A percentile compares a stretch with the other conserved stretches of the same genome.
Evolutionary conservation across 164 flowering plant genomes (phyloP).

Genomic region (Kingdonia uniflora): DNA sequence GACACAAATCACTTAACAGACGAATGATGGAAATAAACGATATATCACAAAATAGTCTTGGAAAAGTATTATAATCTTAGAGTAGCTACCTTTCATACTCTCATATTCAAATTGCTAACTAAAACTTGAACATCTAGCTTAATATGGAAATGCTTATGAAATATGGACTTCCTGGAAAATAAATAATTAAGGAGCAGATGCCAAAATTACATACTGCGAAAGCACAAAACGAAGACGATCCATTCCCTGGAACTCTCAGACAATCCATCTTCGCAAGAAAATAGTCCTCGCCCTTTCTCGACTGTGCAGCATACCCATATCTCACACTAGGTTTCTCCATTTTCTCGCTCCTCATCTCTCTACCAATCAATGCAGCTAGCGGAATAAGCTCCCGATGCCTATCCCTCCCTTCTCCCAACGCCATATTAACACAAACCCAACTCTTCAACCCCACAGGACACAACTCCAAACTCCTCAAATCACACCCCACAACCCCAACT

Average conservation of each 20-base stretch:
- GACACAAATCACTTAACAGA: not conserved
- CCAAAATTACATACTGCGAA: conserved; percentile 43
- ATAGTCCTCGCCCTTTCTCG: conserved; percentile 68
- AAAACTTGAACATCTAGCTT: too few relatives aligned
- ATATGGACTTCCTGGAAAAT: not conserved
- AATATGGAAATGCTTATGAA: too few relatives aligned
- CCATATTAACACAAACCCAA: conserved; percentile 23
- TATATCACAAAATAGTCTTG: too few relatives aligned
- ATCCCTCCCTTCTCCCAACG: conserved; percentile 32
- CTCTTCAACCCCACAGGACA: not conserved
- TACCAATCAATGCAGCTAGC: conserved; percentile 55
- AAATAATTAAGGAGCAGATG: not conserved
- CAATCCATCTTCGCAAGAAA: conserved; percentile 54
- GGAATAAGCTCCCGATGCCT: conserved; percentile 43
- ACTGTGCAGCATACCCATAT: conserved; percentile 54
- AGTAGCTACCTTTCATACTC: too few relatives aligned
- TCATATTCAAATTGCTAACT: too few relatives aligned
- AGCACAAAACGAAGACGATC: conserved; percentile 57
- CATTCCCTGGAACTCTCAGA: conserved; percentile 46
- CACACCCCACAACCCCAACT: too few relatives aligned
- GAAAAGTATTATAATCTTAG: too few relatives aligned
- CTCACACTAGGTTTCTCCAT: conserved; percentile 59
- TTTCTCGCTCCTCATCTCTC: conserved; percentile 57
- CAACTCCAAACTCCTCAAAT: too few relatives aligned
- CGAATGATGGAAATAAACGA: not conserved